These are phyloP conservation scores for Pseudogymnoascus sp. DNA, from an alignment of 2,329 filamentous ascomycete genomes.

Conservation along the genomic window DNA sequence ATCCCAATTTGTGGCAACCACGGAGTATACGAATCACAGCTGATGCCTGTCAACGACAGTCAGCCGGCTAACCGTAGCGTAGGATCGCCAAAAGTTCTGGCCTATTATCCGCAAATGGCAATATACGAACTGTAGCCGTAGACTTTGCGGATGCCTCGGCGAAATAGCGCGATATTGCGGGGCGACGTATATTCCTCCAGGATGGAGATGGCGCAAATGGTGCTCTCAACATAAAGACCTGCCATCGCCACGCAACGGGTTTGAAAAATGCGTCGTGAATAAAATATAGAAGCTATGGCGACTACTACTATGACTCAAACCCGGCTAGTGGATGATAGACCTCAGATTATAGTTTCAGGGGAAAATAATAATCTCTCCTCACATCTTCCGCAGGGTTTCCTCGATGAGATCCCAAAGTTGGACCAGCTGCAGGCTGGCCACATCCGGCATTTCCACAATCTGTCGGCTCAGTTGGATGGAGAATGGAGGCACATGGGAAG, in stretches of 20 bases:
- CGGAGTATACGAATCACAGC: not conserved
- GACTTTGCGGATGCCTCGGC: not conserved
- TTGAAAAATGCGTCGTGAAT: not conserved
- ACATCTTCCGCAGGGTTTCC: not conserved
- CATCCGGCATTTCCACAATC: constrained; percentile 31
- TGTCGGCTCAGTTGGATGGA: constrained; percentile 23
- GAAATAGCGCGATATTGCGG: not conserved
- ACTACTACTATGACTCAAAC: not conserved
- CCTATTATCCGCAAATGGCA: not conserved
- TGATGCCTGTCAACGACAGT: not conserved
- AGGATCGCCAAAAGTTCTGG: not conserved
- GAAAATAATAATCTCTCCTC: not conserved
- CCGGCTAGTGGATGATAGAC: not conserved
- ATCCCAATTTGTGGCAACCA: not conserved
- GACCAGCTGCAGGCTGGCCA: constrained; percentile 26
- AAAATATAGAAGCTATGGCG: not conserved
- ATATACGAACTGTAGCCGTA: not conserved
- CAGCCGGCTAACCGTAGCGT: not conserved
- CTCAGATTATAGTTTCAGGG: not conserved
- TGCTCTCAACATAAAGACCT: not conserved
- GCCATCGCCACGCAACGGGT: not conserved
- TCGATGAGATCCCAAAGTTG: constrained; percentile 11
- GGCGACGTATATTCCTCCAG: not conserved
- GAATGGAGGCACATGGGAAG: constrained; percentile 28
- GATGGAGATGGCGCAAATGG: not conserved